Percentiles rank a stretch among this genome's conserved stretches.
These are phyloP conservation scores for Suhomyces tanzawaensis DNA, from an alignment of 805 yeast species.

Conservation along the genomic window DNA sequence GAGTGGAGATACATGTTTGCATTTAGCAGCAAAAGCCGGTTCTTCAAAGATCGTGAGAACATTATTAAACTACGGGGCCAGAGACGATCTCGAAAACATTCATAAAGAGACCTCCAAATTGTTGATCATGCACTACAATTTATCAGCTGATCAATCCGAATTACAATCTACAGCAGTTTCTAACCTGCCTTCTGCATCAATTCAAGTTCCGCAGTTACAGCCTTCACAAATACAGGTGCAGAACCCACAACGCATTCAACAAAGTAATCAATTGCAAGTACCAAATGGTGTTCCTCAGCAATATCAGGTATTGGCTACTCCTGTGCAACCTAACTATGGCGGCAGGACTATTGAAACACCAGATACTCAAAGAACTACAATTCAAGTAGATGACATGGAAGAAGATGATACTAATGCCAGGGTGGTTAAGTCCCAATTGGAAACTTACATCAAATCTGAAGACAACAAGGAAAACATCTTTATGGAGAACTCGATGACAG, in stretches of 20 bases:
- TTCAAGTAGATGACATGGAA: conserved; percentile 42
- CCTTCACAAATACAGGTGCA: conserved; percentile 8
- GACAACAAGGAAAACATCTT: conserved; percentile 52
- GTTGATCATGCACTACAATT: conserved; percentile 40
- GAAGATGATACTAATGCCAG: conserved; percentile 30
- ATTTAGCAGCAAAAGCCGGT: conserved; percentile 70
- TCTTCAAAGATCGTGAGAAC: conserved; percentile 71
- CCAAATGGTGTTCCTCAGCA: background rate
- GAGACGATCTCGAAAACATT: conserved; percentile 47
- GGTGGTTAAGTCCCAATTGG: conserved; percentile 35
- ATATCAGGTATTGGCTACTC: conserved; percentile 24
- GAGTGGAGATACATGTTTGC: conserved; percentile 83
- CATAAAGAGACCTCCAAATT: conserved; percentile 44
- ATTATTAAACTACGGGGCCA: conserved; percentile 82
- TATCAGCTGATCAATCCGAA: conserved; percentile 4
- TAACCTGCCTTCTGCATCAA: background rate
- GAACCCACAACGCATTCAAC: background rate
- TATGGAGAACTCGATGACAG: conserved; percentile 25
- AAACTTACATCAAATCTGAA: conserved; percentile 24
- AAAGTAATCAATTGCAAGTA: background rate
- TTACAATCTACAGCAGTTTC: background rate
- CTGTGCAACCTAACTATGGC: conserved; percentile 25
- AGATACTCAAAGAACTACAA: conserved; percentile 44
- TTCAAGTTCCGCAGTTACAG: background rate
- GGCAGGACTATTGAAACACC: conserved; percentile 33